Evolutionary conservation across 2,329 filamentous ascomycete species (phyloP).

Genomic region (Coleophoma crateriformis): DNA sequence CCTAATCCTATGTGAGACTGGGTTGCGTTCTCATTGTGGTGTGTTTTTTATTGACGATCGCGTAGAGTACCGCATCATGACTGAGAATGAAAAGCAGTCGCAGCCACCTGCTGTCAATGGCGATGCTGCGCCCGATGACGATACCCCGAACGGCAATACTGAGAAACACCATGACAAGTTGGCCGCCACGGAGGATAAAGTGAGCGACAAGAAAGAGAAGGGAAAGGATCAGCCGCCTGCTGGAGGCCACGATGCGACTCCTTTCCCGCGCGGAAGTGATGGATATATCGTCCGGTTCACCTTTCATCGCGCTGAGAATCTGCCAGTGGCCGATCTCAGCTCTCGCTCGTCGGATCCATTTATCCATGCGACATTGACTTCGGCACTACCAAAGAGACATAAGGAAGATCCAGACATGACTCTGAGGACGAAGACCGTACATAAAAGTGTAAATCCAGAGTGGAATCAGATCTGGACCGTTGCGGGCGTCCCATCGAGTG

Average conservation of each 20-base stretch:
- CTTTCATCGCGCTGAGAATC: conserved; percentile 73
- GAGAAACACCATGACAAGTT: conserved; percentile 12
- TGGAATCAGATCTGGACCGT: conserved; percentile 89
- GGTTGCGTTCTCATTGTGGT: neutral
- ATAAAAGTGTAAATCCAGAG: conserved; percentile 64
- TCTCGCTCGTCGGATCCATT: conserved; percentile 80
- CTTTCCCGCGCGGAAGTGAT: conserved; percentile 65
- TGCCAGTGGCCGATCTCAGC: conserved; percentile 77
- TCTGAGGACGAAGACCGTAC: conserved; percentile 71
- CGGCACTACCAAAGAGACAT: conserved; percentile 64
- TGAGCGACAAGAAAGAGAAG: conserved; percentile 23
- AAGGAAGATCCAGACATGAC: conserved; percentile 77
- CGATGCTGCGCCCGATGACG: neutral
- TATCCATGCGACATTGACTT: conserved; percentile 68
- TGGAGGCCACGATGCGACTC: conserved; percentile 76
- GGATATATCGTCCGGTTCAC: conserved; percentile 84
- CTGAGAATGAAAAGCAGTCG: conserved; percentile 9
- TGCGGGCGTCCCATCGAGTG: conserved; percentile 74
- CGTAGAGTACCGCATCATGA: conserved; percentile 2
- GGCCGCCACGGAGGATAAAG: conserved; percentile 20
- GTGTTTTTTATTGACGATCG: no score
- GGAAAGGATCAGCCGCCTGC: conserved; percentile 23
- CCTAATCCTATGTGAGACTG: no score
- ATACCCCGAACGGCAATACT: conserved; percentile 1
- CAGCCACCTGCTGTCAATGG: neutral